phyloP scores from a whole-genome alignment of 257 asterid species.

The Echium plantagineum region DNA sequence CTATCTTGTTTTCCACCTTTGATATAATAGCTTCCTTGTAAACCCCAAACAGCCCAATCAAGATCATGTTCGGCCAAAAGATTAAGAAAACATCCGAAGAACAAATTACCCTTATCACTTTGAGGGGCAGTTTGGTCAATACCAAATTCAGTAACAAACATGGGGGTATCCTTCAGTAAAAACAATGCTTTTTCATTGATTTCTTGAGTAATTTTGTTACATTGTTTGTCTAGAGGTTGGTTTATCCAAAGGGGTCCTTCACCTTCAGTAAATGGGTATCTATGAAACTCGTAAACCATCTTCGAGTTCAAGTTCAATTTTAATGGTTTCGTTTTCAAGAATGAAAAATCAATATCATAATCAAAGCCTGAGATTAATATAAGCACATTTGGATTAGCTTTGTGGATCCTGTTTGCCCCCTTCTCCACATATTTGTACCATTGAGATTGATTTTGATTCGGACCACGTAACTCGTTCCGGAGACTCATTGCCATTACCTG shows the following conservation, averaged over 20 bases:
- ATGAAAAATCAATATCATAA: slow-evolving; percentile 28
- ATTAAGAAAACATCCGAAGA: slow-evolving; percentile 43
- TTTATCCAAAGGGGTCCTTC: background rate
- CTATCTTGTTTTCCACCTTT: slow-evolving; percentile 23
- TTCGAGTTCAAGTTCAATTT: slow-evolving; percentile 17
- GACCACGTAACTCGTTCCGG: slow-evolving; percentile 59
- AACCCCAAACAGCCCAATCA: slow-evolving; percentile 70
- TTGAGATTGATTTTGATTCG: slow-evolving; percentile 21
- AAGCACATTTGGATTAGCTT: slow-evolving; percentile 31
- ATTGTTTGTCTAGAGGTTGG: slow-evolving; percentile 9
- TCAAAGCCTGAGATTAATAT: slow-evolving; percentile 36
- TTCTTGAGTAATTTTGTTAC: slow-evolving; percentile 14
- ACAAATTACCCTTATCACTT: slow-evolving; percentile 36
- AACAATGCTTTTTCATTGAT: slow-evolving; percentile 25
- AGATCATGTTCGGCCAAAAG: slow-evolving; percentile 39
- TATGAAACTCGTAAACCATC: slow-evolving; percentile 41
- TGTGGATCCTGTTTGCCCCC: slow-evolving; percentile 33
- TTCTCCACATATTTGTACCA: slow-evolving; percentile 31
- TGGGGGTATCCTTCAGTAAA: slow-evolving; percentile 33
- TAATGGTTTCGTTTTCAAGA: slow-evolving; percentile 24
- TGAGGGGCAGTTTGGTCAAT: slow-evolving; percentile 26
- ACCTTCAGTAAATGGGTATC: slow-evolving; percentile 22
- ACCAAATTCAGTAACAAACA: slow-evolving; percentile 61
- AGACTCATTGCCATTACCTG: slow-evolving; percentile 52
- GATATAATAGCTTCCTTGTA: slow-evolving; percentile 57